phyloP scores from a whole-genome alignment of 2,329 filamentous ascomycete genomes.

The Colletotrichum abscissum region DNA sequence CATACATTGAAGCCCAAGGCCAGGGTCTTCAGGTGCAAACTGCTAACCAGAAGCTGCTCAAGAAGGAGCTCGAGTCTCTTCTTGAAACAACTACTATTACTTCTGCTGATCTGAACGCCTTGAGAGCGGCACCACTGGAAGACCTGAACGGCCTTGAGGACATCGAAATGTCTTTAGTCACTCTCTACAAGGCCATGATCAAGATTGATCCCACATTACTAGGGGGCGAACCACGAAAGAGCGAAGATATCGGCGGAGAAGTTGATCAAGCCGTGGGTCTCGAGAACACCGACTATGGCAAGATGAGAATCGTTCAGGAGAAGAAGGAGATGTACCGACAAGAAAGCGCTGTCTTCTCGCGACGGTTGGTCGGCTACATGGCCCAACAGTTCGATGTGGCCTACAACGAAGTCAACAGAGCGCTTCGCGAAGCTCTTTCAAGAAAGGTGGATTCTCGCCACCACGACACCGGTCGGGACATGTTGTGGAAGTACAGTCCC shows the following conservation, averaged over 20 bases:
- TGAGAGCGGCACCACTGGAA: constrained; percentile 80
- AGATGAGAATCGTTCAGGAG: constrained; percentile 94
- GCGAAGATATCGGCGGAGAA: constrained; percentile 58
- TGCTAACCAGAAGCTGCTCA: constrained; percentile 93
- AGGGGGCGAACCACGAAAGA: constrained; percentile 58
- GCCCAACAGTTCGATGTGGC: constrained; percentile 82
- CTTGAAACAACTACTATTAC: constrained; percentile 93
- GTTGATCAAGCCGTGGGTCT: constrained; percentile 51
- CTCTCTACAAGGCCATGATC: constrained; percentile 90
- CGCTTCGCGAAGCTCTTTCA: constrained; percentile 68
- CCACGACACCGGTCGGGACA: constrained; percentile 76
- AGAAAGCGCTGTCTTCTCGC: constrained; percentile 81
- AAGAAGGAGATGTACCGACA: constrained; percentile 90
- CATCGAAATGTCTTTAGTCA: constrained; percentile 81
- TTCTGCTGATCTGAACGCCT: constrained; percentile 76
- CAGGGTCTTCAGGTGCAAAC: constrained; percentile 97
- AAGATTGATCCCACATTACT: constrained; percentile 90
- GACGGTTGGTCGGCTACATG: constrained; percentile 85
- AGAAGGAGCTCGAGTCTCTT: constrained; percentile 89
- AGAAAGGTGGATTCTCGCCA: constrained; percentile 78
- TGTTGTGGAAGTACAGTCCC: constrained; percentile 89
- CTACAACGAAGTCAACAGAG: constrained; percentile 75
- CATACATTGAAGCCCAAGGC: constrained; percentile 96
- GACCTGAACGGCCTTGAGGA: constrained; percentile 77
- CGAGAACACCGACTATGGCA: constrained; percentile 77